Evolutionary conservation across 768 basidiomycete species (phyloP), one percentile per base, ranked within the genome.

Genomic region (Mrakia frigida): DNA sequence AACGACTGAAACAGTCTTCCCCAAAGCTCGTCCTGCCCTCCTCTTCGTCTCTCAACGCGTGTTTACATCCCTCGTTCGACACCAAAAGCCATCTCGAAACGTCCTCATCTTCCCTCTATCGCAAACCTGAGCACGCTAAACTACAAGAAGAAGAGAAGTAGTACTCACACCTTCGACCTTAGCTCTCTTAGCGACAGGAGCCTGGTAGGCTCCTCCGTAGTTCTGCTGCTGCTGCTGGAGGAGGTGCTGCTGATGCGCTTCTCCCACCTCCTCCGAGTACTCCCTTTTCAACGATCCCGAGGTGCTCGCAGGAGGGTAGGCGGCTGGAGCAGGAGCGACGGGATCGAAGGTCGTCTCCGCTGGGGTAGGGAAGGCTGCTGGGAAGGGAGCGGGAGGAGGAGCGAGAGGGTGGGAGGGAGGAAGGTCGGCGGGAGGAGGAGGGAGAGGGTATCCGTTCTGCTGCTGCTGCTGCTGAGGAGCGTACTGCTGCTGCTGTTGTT

Each of bases 401-500:
- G 74, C 74, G 53, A 69, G 74, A 28, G 74, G 74, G 53, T 75
- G 74, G 33, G 72, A 73, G n/a, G 72, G 72, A 28, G 72, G 43
- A 18, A 63, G 39, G 2, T 41, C 60, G 14, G 73, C 41, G 16
- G 73, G 73, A 41, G 73, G 63, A 52, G 74, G 63, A 14, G 74
- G 74, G 11, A 74, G 33, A 31, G 46, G 50, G 13, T 50, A 52
- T 28, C 39, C 52, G 7, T 25, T 31, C 39, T 37, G 37, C 16
- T 63, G 61, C 13, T 52, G 63, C 35, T 59, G 35, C 35, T 60
- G 37, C 16, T 23, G 52, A 56, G 71, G 33, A 9, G 53, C 53
- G 37, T 39, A 60, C 0, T 53, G 50, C 25, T 52, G 65, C 63
- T 53, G 74, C 14, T 35, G 50, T 23, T 67, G 73, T 18, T 50